Evolutionary conservation across 768 basidiomycete species (phyloP), one percentile per base, ranked within the genome.

Genomic region (Pleurotus salmoneostramineus): DNA sequence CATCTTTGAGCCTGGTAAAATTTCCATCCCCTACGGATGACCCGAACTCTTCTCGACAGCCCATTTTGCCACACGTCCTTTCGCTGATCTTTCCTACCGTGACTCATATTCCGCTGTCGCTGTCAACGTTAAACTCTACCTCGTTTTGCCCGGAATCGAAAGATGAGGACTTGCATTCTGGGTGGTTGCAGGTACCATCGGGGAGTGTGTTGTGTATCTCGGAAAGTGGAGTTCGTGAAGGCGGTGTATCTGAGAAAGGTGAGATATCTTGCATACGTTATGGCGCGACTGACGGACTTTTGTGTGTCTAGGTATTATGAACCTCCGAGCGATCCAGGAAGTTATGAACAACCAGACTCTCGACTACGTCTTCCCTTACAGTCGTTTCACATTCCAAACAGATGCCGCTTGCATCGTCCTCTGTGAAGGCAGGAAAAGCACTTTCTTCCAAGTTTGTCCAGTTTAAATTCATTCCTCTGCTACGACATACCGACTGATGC

Each of bases 281-380:
- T n/a, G n/a, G n/a, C n/a, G n/a, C n/a, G n/a, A n/a, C n/a, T n/a
- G n/a, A n/a, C n/a, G 11, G 57, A n/a, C 1, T 42, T 2, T 21
- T 40, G 32, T 21, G 31, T 44, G 42, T 14, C 2, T 58, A 87
- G 91, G 90, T 4, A 63, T 91, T 15, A 68, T 69, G 59, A 93
- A 90, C 61, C 71, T 93, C 35, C 78, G 72, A 40, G 78, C 84
- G 1, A 68, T 85, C 14, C 89, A 91, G 64, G 79, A 85, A 50
- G 77, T 80, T 58, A 84, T 93, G 66, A 74, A 72, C 46, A 69
- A 72, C 5, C 91, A 94, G 63, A 85, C 81, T 0, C 70, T 93
- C 32, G 79, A 84, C 21, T 94, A 93, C 65, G 68, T 78, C 35
- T 94, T 92, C 65, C 92, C 91, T 1, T 93, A 83, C 69, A 88